Percentiles rank a stretch among this genome's conserved stretches.
These are phyloP conservation scores for Pythium pyrilobum DNA, from an alignment of 352 stramenopile genomes.

Conservation along the genomic window DNA sequence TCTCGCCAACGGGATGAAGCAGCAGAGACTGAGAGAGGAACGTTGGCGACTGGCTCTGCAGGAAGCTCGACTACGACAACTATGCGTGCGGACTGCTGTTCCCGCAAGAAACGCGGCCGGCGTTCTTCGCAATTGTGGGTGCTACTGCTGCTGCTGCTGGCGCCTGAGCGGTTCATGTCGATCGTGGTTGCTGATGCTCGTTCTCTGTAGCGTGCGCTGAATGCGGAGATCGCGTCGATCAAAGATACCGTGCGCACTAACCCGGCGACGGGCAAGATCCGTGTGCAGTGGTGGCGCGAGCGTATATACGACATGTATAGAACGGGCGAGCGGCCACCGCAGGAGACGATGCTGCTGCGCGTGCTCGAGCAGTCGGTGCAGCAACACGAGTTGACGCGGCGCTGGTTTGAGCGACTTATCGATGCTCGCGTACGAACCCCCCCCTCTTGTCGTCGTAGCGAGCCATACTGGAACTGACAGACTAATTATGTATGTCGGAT, in stretches of 20 bases:
- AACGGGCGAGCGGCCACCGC: slow-evolving; percentile 5
- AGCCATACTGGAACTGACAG: neutral
- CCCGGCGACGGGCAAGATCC: slow-evolving; percentile 80
- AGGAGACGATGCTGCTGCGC: slow-evolving; percentile 62
- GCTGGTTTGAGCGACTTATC: slow-evolving; percentile 90
- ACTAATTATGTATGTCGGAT: neutral
- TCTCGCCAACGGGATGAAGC: neutral
- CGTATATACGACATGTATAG: slow-evolving; percentile 69
- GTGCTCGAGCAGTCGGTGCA: slow-evolving; percentile 64
- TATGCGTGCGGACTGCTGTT: slow-evolving; percentile 74
- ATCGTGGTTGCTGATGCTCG: neutral
- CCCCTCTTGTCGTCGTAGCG: neutral
- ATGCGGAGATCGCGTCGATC: slow-evolving; percentile 87
- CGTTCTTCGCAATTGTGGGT: slow-evolving; percentile 78
- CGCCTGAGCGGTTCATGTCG: neutral
- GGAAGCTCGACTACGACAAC: slow-evolving; percentile 83
- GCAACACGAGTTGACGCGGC: slow-evolving; percentile 69
- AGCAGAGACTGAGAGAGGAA: neutral
- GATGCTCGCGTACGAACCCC: slow-evolving; percentile 59
- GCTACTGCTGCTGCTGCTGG: neutral
- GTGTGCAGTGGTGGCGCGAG: slow-evolving; percentile 92
- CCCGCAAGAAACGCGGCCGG: slow-evolving; percentile 46
- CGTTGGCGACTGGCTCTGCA: slow-evolving; percentile 18
- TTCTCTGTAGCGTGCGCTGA: slow-evolving; percentile 68
- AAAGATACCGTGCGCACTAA: slow-evolving; percentile 88